phyloP scores from a whole-genome alignment of 805 yeast species.

The Lachancea meyersii region DNA sequence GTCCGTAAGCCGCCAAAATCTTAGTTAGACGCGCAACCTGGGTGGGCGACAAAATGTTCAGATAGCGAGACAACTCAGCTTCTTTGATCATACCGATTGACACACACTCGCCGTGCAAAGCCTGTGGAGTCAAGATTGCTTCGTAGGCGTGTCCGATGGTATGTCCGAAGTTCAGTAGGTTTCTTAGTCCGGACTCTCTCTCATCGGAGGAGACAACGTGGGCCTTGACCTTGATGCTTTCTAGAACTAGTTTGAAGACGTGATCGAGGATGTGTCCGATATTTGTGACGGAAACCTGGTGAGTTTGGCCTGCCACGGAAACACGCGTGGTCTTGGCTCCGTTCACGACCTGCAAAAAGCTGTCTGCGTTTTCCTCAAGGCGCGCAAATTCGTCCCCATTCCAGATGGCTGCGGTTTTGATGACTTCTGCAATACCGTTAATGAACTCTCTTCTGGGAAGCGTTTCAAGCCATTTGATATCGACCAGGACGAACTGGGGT shows the following conservation, averaged over 20 bases:
- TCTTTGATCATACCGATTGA: slow-evolving; percentile 92
- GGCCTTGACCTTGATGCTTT: slow-evolving; percentile 86
- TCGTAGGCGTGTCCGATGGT: slow-evolving; percentile 97
- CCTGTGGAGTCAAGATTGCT: slow-evolving; percentile 94
- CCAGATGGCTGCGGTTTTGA: slow-evolving; percentile 98
- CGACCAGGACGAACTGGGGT: slow-evolving; percentile 82
- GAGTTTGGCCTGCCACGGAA: slow-evolving; percentile 25
- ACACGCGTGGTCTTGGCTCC: slow-evolving; percentile 22
- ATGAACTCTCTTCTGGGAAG: slow-evolving; percentile 90
- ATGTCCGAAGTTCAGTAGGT: slow-evolving; percentile 90
- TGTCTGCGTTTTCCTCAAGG: slow-evolving; percentile 67
- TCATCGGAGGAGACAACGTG: slow-evolving; percentile 91
- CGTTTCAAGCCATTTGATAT: slow-evolving; percentile 78
- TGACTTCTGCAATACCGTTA: slow-evolving; percentile 97
- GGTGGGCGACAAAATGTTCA: slow-evolving; percentile 83
- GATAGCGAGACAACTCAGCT: slow-evolving; percentile 89
- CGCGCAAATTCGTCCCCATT: slow-evolving; percentile 81
- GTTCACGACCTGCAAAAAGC: slow-evolving; percentile 62
- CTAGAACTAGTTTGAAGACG: slow-evolving; percentile 70
- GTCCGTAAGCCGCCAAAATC: slow-evolving; percentile 75
- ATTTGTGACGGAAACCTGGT: slow-evolving; percentile 49
- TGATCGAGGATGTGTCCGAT: slow-evolving; percentile 65
- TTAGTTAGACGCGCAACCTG: slow-evolving; percentile 87
- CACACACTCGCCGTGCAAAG: slow-evolving; percentile 98
- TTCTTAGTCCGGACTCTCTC: slow-evolving; percentile 90